Base-by-base conservation (phyloP, 225 moss, liverwort and hornwort species). In the Pleurozium schreberi region DNA sequence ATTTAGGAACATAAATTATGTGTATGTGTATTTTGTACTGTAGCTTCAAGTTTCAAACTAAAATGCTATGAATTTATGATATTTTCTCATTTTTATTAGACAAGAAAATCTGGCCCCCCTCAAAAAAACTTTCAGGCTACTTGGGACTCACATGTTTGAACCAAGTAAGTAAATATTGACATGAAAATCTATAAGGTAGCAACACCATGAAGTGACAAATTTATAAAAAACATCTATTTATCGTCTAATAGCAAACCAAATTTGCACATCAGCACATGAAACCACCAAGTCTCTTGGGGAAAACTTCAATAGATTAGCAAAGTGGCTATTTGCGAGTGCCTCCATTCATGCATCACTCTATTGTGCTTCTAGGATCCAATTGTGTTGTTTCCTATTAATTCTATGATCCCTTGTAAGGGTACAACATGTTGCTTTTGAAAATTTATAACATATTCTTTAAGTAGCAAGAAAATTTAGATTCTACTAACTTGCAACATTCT, bases 351-450 rank as follows among this genome's bases (percentile, higher is more conserved):
- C 33, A 49, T 75, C 33, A 75, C 8, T 19, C 19, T 50, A 33
- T 33, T 12, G 3, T 75, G 20, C 33, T 75, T 75, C 5, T 15
- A 50, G 12, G 12, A 31, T 75, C 12, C 11, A 36, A 31, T 52
- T 9, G 36, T 52, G 5, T 76, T 76, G 5, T 36, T 53, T 53
- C 14, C 5, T 76, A 23, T 76, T 36, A 14, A 52, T 12, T 76
- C 36, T 36, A 8, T 14, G 8, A 52, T 3, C 13, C 13, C 52
- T 52, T 76, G 5, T 14, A 36, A 14, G 12, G 1, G 20, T 22
- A 36, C 0, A 14, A 0, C 0, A 0, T 34, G 14, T 34, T 14
- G 21, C 34, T 52, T 23, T 38, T 23, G 9, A 36, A 52, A 77
- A 52, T 34, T 12, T 21, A 34, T 5, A 34, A 76, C 5, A 76